Evolutionary conservation across 2,329 filamentous ascomycete species (phyloP).

Genomic region (Bimuria novae-zelandiae): DNA sequence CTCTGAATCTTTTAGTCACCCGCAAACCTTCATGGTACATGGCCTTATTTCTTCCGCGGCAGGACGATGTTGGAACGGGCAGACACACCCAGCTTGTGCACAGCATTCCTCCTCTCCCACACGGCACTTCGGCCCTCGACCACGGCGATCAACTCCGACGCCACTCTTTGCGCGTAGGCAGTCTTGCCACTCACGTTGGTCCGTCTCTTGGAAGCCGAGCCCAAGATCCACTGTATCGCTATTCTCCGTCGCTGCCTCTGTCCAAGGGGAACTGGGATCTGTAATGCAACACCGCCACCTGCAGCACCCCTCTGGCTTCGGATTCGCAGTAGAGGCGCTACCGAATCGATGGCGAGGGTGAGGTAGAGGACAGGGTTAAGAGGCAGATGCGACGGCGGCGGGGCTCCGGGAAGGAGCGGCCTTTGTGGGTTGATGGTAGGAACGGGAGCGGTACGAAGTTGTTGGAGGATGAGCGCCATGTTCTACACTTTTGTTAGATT

Average conservation of each 20-base stretch:
- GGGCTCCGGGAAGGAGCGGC: conserved; percentile 75
- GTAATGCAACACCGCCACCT: conserved; percentile 83
- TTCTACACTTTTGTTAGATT: conserved; percentile 59
- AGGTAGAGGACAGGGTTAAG: conserved; percentile 90
- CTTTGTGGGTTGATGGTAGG: conserved; percentile 74
- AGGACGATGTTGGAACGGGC: conserved; percentile 71
- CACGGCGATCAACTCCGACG: conserved; percentile 83
- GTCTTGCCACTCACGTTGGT: conserved; percentile 72
- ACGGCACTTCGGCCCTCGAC: conserved; percentile 82
- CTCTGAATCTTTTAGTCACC: no score
- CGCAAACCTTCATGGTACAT: not conserved
- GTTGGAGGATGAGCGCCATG: conserved; percentile 79
- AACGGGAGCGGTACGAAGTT: conserved; percentile 81
- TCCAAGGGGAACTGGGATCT: conserved; percentile 77
- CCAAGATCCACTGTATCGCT: conserved; percentile 88
- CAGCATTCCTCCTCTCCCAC: conserved; percentile 78
- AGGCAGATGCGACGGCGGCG: conserved; percentile 78
- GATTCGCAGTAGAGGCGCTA: conserved; percentile 85
- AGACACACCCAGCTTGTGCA: conserved; percentile 82
- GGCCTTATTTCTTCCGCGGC: conserved; percentile 36
- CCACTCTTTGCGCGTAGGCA: conserved; percentile 77
- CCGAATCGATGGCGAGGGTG: conserved; percentile 86
- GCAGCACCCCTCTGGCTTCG: conserved; percentile 75
- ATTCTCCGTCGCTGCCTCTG: conserved; percentile 75
- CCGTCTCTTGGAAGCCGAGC: conserved; percentile 77